A percentile compares a stretch with the other conserved stretches of the same genome.
phyloP scores from a whole-genome alignment of 306 rosid species.

The Begonia fuchsioides region DNA sequence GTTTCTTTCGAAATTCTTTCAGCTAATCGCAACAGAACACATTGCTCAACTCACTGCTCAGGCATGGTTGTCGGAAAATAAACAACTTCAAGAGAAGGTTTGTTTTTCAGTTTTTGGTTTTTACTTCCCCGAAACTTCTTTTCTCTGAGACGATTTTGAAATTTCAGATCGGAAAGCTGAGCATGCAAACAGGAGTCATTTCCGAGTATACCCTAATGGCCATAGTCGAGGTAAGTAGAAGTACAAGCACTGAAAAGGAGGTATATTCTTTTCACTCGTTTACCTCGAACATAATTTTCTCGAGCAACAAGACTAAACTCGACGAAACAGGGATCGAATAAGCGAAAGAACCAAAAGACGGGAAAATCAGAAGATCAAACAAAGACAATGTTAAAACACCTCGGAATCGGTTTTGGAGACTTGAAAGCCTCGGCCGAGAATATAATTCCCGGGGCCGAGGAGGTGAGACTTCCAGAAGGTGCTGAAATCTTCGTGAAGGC shows the following conservation, averaged over 20 bases:
- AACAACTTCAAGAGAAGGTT: slow-evolving; percentile 53
- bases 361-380: slow-evolving; percentile 20
- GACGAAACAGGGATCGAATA: slow-evolving; percentile 25
- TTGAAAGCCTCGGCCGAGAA: slow-evolving; percentile 62
- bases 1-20: slow-evolving; percentile 5
- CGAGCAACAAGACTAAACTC: too few relatives aligned
- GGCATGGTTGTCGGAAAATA: slow-evolving; percentile 66
- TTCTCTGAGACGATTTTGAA: not conserved
- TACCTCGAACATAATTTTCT: too few relatives aligned
- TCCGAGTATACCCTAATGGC: slow-evolving; percentile 53
- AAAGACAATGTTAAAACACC: slow-evolving; percentile 23
- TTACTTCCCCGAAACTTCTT: not conserved
- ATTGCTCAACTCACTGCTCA: slow-evolving; percentile 56
- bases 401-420: slow-evolving; percentile 69
- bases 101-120: slow-evolving; percentile 5
- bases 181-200: slow-evolving; percentile 43
- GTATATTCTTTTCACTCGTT: not conserved
- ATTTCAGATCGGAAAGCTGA: slow-evolving; percentile 52
- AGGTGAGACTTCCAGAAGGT: slow-evolving; percentile 39
- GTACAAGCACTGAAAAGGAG: slow-evolving; percentile 15
- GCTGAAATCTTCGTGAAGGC: slow-evolving; percentile 52
- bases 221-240: slow-evolving; percentile 25
- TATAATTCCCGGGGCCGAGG: slow-evolving; percentile 50
- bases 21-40: slow-evolving; percentile 67
- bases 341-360: slow-evolving; percentile 12